These are phyloP conservation scores for Aureococcus anophagefferens DNA, from an alignment of 108 stramenopile species.

Conservation along the genomic window DNA sequence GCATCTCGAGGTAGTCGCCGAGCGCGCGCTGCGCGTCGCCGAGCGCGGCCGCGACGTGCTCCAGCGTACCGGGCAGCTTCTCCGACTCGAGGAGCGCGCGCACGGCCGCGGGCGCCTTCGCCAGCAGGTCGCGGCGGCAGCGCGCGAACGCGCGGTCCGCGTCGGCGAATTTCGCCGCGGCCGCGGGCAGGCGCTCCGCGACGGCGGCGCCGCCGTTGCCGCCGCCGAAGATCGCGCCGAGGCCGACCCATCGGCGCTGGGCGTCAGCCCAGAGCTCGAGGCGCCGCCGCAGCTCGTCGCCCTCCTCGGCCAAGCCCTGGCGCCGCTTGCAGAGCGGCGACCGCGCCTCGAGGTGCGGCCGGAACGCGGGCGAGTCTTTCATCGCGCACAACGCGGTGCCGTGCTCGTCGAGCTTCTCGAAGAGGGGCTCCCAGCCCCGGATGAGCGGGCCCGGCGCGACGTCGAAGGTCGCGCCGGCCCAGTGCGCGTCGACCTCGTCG, in stretches of 20 bases:
- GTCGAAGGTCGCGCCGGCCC: conserved; percentile 82
- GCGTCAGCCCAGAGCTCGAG: conserved; percentile 96
- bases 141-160: not conserved
- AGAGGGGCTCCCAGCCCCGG: conserved; percentile 87
- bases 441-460: conserved; percentile 72
- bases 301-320: not conserved
- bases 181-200: conserved; percentile 80
- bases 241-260: conserved; percentile 91
- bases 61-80: conserved; percentile 78
- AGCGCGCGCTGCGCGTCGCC: conserved; percentile 84
- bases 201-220: conserved; percentile 64
- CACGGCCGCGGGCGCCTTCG: conserved; percentile 70
- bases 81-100: conserved; percentile 74
- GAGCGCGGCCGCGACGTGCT: conserved; percentile 76
- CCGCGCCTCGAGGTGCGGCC: conserved; percentile 12
- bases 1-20: conserved; percentile 90
- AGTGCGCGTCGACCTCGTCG: conserved; percentile 83
- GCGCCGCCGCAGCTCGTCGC: conserved; percentile 65
- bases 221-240: conserved; percentile 88
- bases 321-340: not conserved
- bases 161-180: conserved; percentile 13
- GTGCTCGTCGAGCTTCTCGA: conserved; percentile 90
- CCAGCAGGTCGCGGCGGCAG: conserved; percentile 19
- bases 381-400: conserved; percentile 76
- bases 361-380: conserved; percentile 87